Evolutionary conservation across 2,329 filamentous ascomycete genomes (phyloP).

Genomic region (Monosporascus ibericus): DNA sequence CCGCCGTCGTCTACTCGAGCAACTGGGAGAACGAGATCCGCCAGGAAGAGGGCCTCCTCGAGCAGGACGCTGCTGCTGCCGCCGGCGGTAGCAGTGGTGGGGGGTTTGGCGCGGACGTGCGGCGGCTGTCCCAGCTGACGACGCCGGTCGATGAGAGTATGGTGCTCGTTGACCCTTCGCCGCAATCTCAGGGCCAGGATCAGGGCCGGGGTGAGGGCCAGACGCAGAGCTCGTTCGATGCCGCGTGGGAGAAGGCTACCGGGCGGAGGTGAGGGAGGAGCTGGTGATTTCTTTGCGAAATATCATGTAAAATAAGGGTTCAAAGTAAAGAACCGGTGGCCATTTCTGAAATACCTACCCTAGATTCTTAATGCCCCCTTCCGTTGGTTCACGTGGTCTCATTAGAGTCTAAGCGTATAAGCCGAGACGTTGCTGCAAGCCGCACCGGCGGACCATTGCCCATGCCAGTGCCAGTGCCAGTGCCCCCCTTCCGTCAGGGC

Average conservation of each 20-base stretch:
- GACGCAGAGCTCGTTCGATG: slow-evolving; percentile 51
- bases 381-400: no score
- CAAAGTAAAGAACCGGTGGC: no score
- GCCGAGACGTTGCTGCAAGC: background rate
- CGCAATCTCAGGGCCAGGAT: background rate
- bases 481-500: no score
- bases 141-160: slow-evolving; percentile 40
- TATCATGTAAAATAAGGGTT: no score
- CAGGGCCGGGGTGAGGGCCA: slow-evolving; percentile 7
- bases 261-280: slow-evolving; percentile 24
- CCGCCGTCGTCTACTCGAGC: slow-evolving; percentile 80
- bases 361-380: no score
- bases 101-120: slow-evolving; percentile 1
- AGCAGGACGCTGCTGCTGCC: slow-evolving; percentile 15
- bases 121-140: slow-evolving; percentile 6
- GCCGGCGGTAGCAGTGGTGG: slow-evolving; percentile 2
- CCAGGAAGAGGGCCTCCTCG: slow-evolving; percentile 30
- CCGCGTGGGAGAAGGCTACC: slow-evolving; percentile 62
- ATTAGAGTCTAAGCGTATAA: no score
- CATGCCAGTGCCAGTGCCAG: background rate
- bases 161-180: slow-evolving; percentile 40
- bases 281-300: no score
- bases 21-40: slow-evolving; percentile 68
- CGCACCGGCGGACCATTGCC: background rate
- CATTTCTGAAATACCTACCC: no score